Conservation (phyloP, 768 basidiomycete species). For the Flagelloscypha sp. region DNA sequence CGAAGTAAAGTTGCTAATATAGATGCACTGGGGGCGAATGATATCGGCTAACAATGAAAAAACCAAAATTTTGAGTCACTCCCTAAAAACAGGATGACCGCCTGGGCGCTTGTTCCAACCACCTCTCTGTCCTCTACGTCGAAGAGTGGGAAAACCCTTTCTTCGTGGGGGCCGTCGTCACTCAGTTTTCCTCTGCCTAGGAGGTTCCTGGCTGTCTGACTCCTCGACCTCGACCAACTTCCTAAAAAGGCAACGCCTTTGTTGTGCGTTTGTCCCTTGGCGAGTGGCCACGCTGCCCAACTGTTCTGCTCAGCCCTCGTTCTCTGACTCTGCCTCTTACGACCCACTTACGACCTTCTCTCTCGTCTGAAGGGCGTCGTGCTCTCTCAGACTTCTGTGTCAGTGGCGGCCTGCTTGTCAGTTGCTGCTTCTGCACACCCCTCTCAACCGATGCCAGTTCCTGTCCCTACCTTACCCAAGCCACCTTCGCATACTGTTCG, state of each 20-base stretch:
- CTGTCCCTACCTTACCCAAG: slow-evolving; percentile 57
- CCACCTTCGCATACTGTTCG: slow-evolving; percentile 54
- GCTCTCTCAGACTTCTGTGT: slow-evolving; percentile 28
- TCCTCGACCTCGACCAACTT: too few relatives aligned
- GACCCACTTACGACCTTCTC: slow-evolving; percentile 63
- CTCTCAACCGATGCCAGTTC: slow-evolving; percentile 76
- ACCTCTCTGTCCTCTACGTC: too few relatives aligned
- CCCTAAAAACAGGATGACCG: too few relatives aligned
- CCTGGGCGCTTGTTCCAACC: too few relatives aligned
- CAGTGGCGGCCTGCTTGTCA: slow-evolving; percentile 34
- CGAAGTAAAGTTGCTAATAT: too few relatives aligned
- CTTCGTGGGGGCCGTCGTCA: too few relatives aligned
- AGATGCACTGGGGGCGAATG: too few relatives aligned
- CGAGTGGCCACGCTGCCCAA: slow-evolving; percentile 16
- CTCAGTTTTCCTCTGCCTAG: too few relatives aligned
- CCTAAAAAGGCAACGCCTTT: slow-evolving; percentile 89
- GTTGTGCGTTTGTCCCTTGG: slow-evolving; percentile 87
- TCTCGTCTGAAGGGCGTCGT: slow-evolving; percentile 26
- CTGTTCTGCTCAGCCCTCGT: slow-evolving; percentile 21
- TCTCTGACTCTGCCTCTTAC: slow-evolving; percentile 38
- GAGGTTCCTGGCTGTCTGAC: too few relatives aligned
- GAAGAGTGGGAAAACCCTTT: too few relatives aligned
- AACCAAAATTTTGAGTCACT: too few relatives aligned
- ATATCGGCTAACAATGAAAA: too few relatives aligned
- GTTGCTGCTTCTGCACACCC: slow-evolving; percentile 33